These are phyloP conservation scores for Cyphellophora europaea DNA, from an alignment of 2,329 filamentous ascomycete species.

Conservation along the genomic window DNA sequence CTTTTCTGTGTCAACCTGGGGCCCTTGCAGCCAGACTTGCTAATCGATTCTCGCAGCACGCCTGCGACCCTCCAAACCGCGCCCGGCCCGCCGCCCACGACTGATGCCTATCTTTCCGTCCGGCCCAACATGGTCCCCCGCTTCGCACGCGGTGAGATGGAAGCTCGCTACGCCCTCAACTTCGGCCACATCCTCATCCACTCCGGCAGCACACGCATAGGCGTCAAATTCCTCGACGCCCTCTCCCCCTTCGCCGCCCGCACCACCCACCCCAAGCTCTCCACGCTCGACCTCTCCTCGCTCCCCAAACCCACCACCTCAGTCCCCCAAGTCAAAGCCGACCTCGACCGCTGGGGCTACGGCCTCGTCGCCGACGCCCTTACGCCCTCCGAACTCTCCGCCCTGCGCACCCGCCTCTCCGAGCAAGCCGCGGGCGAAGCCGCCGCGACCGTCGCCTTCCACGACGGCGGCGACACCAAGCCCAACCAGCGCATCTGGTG, in stretches of 20 bases:
- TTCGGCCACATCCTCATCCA: slow-evolving; percentile 5
- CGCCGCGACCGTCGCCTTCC: slow-evolving; percentile 3
- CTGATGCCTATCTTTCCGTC: slow-evolving; percentile 4
- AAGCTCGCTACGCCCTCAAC: slow-evolving; percentile 6
- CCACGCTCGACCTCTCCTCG: background rate
- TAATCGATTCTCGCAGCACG: slow-evolving; percentile 3
- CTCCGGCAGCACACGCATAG: slow-evolving; percentile 1
- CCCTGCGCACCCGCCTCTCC: background rate
- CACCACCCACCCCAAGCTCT: slow-evolving; percentile 5
- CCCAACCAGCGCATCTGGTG: slow-evolving; percentile 10
- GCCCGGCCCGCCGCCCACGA: background rate
- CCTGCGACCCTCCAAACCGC: slow-evolving; percentile 3
- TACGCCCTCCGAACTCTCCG: slow-evolving; percentile 3
- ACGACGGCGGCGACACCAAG: slow-evolving; percentile 5
- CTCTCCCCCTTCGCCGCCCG: slow-evolving; percentile 4
- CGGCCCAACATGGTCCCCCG: slow-evolving; percentile 4
- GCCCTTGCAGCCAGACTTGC: slow-evolving; percentile 3
- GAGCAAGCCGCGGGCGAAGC: slow-evolving; percentile 6
- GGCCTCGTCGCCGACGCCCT: slow-evolving; percentile 9
- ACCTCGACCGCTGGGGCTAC: slow-evolving; percentile 7
- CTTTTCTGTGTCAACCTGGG: slow-evolving; percentile 2
- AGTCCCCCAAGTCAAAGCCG: slow-evolving; percentile 6
- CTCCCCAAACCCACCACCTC: slow-evolving; percentile 7
- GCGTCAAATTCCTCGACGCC: slow-evolving; percentile 5
- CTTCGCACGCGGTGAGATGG: slow-evolving; percentile 4